Conservation (phyloP, 1,284 basidiomycete species). For the Malassezia japonica region DNA sequence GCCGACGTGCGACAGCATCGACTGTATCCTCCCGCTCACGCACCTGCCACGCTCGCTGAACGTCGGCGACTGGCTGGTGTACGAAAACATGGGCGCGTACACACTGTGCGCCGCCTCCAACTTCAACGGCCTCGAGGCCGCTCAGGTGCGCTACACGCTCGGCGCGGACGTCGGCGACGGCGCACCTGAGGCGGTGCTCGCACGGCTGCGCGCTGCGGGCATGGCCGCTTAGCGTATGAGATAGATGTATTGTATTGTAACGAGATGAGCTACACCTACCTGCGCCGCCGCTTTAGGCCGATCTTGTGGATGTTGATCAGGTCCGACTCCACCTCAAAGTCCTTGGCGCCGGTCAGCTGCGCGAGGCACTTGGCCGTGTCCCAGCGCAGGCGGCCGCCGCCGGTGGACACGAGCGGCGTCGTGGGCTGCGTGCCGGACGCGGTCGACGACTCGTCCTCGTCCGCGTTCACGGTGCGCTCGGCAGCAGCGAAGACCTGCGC, state of each 20-base stretch:
- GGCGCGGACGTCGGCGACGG: constrained; percentile 27
- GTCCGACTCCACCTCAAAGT: constrained; percentile 46
- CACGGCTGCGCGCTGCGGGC: background rate
- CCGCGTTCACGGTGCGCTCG: constrained; percentile 15
- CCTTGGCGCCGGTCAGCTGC: constrained; percentile 43
- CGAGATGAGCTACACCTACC: background rate
- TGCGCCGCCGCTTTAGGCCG: constrained; percentile 35
- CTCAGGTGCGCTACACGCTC: constrained; percentile 50
- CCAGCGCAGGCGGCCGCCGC: constrained; percentile 39
- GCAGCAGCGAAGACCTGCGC: constrained; percentile 4
- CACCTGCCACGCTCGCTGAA: constrained; percentile 34
- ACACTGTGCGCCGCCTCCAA: constrained; percentile 79
- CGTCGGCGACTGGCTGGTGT: constrained; percentile 78
- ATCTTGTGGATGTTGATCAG: constrained; percentile 45
- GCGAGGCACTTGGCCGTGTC: constrained; percentile 42
- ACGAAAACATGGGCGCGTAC: constrained; percentile 86
- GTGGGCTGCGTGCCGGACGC: constrained; percentile 21
- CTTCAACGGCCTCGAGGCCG: constrained; percentile 61
- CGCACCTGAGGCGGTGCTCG: constrained; percentile 7
- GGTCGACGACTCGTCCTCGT: constrained; percentile 26
- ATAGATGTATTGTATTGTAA: background rate
- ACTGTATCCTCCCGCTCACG: constrained; percentile 51
- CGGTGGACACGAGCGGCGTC: constrained; percentile 26
- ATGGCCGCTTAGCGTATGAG: background rate
- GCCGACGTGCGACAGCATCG: constrained; percentile 80